Conservation (phyloP, 495 filamentous ascomycete genomes). For the Chaetomium tenue region DNA sequence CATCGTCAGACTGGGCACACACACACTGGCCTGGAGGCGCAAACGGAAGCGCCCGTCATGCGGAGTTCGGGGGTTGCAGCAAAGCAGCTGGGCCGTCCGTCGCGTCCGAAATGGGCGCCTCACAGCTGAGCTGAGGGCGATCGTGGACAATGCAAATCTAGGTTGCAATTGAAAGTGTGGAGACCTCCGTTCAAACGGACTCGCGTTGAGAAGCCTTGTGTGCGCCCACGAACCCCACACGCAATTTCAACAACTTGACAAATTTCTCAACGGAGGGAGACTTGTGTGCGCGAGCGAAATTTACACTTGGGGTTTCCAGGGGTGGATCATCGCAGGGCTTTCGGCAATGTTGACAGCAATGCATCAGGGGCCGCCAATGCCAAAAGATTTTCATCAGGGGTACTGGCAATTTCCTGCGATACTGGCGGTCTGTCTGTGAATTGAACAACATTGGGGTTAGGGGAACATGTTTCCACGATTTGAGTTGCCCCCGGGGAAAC, state of each 20-base stretch:
- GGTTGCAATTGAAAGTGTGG: conserved; percentile 24
- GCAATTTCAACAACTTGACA: conserved; percentile 31
- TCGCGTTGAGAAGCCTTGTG: conserved; percentile 30
- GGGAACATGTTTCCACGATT: conserved; percentile 5
- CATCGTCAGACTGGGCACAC: background rate
- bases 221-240: conserved; percentile 30
- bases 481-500: conserved; percentile 16
- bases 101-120: conserved; percentile 26
- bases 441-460: too few relatives aligned
- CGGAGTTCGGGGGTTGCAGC: conserved; percentile 17
- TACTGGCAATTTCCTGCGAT: conserved; percentile 12
- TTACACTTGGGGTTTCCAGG: conserved; percentile 2
- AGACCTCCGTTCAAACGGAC: conserved; percentile 14
- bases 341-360: conserved; percentile 4
- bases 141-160: conserved; percentile 19
- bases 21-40: conserved; percentile 9
- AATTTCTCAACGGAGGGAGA: conserved; percentile 16
- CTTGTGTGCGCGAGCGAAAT: conserved; percentile 17
- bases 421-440: conserved; percentile 8
- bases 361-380: conserved; percentile 9
- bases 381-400: conserved; percentile 1
- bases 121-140: conserved; percentile 31
- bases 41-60: conserved; percentile 28
- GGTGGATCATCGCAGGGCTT: background rate
- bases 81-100: conserved; percentile 16